These are phyloP conservation scores for Suhomyces bribrorum DNA, from an alignment of 1,139 yeast genomes.

Conservation along the genomic window DNA sequence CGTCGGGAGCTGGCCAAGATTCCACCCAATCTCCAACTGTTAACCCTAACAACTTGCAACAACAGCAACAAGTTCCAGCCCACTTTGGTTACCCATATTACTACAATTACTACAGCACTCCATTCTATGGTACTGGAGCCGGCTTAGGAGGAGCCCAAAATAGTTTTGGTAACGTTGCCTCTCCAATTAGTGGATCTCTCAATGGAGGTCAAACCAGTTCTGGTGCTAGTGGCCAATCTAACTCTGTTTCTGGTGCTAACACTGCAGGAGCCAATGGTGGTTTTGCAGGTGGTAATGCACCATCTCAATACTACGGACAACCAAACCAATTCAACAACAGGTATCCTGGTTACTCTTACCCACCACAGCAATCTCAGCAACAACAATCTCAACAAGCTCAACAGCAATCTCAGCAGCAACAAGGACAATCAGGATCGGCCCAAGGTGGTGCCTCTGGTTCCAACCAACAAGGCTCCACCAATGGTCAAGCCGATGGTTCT, in stretches of 20 bases:
- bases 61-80: slow-evolving; percentile 29
- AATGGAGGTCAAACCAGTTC: slow-evolving; percentile 15
- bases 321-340: slow-evolving; percentile 41
- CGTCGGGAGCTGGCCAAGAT: slow-evolving; percentile 20
- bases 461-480: slow-evolving; percentile 9
- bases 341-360: slow-evolving; percentile 42
- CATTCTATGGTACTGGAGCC: slow-evolving; percentile 41
- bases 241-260: slow-evolving; percentile 13
- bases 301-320: slow-evolving; percentile 38
- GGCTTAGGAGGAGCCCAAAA: slow-evolving; percentile 30
- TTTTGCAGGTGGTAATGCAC: slow-evolving; percentile 20
- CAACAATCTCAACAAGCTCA: slow-evolving; percentile 24
- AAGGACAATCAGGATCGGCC: slow-evolving; percentile 19
- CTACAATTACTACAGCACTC: slow-evolving; percentile 46
- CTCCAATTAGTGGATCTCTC: slow-evolving; percentile 13
- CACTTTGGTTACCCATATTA: slow-evolving; percentile 51
- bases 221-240: slow-evolving; percentile 14
- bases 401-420: slow-evolving; percentile 16
- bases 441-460: slow-evolving; percentile 14
- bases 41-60: slow-evolving; percentile 29
- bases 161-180: slow-evolving; percentile 20
- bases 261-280: slow-evolving; percentile 16
- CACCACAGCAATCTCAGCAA: slow-evolving; percentile 32
- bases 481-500: slow-evolving; percentile 11
- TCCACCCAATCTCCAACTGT: slow-evolving; percentile 34